A percentile compares a stretch with the other conserved stretches of the same genome.
These are phyloP conservation scores for Cladosporium sp. DNA, from an alignment of 2,329 filamentous ascomycete genomes.

Conservation along the genomic window DNA sequence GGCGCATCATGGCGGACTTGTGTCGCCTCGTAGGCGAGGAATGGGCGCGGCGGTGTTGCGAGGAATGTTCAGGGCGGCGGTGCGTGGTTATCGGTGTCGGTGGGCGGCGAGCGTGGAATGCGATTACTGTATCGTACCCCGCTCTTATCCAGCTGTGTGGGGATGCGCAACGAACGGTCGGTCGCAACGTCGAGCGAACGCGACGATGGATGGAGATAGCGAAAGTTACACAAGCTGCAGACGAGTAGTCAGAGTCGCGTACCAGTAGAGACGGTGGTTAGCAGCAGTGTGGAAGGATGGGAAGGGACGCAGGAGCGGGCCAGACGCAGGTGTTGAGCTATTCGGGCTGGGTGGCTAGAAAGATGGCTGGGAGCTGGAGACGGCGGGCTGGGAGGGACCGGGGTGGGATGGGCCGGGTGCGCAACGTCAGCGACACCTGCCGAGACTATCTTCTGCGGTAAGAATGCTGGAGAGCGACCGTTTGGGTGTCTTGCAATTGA, in stretches of 20 bases:
- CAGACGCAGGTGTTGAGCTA: neutral
- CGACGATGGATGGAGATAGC: too few species aligned
- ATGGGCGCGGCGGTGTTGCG: constrained; percentile 15
- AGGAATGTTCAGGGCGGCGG: constrained; percentile 1
- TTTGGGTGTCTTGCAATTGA: constrained; percentile 5
- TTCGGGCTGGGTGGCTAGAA: constrained; percentile 6
- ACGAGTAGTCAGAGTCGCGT: neutral
- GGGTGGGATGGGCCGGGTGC: neutral
- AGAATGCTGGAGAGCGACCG: neutral
- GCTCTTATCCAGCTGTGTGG: neutral
- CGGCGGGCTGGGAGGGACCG: neutral
- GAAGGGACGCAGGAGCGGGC: neutral
- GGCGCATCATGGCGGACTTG: constrained; percentile 19
- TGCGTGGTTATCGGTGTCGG: neutral
- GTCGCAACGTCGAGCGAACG: too few species aligned
- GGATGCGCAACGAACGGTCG: neutral
- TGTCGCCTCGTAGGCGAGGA: constrained; percentile 19
- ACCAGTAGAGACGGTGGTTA: neutral
- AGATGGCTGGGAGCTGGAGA: neutral
- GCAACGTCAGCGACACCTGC: constrained; percentile 3
- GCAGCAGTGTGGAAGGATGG: neutral
- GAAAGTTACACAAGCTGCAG: neutral
- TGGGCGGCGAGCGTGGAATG: neutral
- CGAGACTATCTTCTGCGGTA: neutral
- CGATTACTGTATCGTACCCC: neutral